Conservation (phyloP, 768 basidiomycete genomes). For the Leccinum truebloodii region DNA sequence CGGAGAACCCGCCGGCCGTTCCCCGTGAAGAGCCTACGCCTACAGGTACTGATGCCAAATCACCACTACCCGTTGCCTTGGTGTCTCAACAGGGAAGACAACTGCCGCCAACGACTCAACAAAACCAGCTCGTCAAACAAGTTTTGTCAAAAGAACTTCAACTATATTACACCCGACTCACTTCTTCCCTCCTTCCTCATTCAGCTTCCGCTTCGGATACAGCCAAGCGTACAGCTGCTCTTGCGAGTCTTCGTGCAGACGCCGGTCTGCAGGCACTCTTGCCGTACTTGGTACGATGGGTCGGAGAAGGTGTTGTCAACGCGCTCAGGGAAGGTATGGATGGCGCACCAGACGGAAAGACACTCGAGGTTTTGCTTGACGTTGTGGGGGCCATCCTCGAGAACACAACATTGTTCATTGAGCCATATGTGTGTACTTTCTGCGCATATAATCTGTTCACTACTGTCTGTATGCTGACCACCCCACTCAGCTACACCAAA, state of each 20-base stretch:
- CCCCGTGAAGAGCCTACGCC: conserved; percentile 51
- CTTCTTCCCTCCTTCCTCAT: conserved; percentile 74
- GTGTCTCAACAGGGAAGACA: conserved; percentile 27
- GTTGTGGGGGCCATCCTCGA: conserved; percentile 83
- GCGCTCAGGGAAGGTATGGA: conserved; percentile 52
- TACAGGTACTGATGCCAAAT: conserved; percentile 29
- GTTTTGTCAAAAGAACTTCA: conserved; percentile 93
- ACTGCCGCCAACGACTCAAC: conserved; percentile 37
- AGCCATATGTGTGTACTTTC: conserved; percentile 83
- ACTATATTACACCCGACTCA: conserved; percentile 91
- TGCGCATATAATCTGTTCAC: neutral
- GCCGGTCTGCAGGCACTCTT: conserved; percentile 89
- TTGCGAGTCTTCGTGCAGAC: conserved; percentile 86
- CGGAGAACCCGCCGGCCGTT: conserved; percentile 90
- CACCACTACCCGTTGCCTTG: conserved; percentile 29
- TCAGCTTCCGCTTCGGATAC: conserved; percentile 45
- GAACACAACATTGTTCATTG: conserved; percentile 88
- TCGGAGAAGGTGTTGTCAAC: conserved; percentile 81
- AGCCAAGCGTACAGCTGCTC: conserved; percentile 81
- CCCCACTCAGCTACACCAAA: conserved; percentile 82
- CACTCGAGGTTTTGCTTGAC: conserved; percentile 81
- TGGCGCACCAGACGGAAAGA: conserved; percentile 63
- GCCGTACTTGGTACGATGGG: conserved; percentile 94
- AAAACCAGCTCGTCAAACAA: conserved; percentile 84
- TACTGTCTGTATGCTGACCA: neutral